Evolutionary conservation across 352 stramenopile genomes (phyloP), one percentile per base, ranked within the genome.

Genomic region (Globisporangium megalacanthum): DNA sequence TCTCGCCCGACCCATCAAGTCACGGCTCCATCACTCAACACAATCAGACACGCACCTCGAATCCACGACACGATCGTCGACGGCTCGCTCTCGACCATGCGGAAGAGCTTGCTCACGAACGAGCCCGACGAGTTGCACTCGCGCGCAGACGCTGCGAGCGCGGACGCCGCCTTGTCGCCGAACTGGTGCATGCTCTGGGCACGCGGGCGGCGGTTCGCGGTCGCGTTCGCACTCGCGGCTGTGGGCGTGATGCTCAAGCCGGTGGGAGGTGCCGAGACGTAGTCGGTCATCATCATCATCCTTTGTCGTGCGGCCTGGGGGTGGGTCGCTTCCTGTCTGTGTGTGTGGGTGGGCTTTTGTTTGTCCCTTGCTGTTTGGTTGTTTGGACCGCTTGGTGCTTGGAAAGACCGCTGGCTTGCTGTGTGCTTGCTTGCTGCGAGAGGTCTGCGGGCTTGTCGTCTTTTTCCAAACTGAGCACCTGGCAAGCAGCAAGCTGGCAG

Each of bases 101-200:
- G 77, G 65, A 78, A 94, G 25, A 94, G 60, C 68, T 94, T 94
- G 62, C 77, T 92, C 42, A 94, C 83, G 64, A 94, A 94, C 13
- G 79, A 91, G 20, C 83, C 83, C 4, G 81, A 91, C 31, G 65
- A 80, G 61, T 65, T 82, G 58, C 75, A 84, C 51, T 84, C 75
- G 61, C 75, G 56, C 0, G 63, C 58, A 10, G 51, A 36, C 44
- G 44, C 20, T 44, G 36, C 44, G n/a, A 41, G 36, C 47, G 48
- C 37, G 1, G 56, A 56, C 45, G 36, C 8, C 39, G 42, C 31
- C 42, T 62, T 61, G 22, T 63, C 52, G 46, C 63, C 52, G 52
- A 79, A 74, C 54, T 78, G 67, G 47, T 86, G 75, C 71, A 86
- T 64, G 46, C 69, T 83, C 64, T 83, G 72, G 4, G 77, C 65